A percentile compares a stretch with the other conserved stretches of the same genome.
Evolutionary conservation across 345 rosid genomes (phyloP).

Genomic region (Mercurialis annua): DNA sequence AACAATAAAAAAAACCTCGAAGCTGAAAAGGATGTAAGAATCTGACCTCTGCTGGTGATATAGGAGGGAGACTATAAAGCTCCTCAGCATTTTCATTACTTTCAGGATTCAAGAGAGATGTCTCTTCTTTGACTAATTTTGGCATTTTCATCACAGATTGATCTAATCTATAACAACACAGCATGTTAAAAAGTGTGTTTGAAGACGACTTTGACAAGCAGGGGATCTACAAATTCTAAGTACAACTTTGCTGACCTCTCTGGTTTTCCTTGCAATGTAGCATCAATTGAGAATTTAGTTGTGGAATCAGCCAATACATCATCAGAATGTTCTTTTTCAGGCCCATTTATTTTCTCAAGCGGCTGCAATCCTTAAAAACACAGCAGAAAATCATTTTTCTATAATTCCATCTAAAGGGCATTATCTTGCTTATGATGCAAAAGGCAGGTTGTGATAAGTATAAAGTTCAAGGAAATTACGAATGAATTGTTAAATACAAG

Average conservation of each 20-base stretch:
- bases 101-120: constrained; percentile 22
- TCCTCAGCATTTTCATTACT: constrained; percentile 31
- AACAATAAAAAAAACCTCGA: constrained; percentile 2
- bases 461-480: neutral
- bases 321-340: constrained; percentile 29
- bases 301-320: constrained; percentile 25
- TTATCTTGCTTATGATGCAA: neutral
- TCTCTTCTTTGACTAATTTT: constrained; percentile 26
- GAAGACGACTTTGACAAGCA: constrained; percentile 3
- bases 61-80: constrained; percentile 35
- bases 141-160: constrained; percentile 39
- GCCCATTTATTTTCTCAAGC: constrained; percentile 23
- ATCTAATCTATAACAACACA: constrained; percentile 55
- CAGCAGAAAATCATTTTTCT: constrained; percentile 25
- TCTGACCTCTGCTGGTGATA: constrained; percentile 57
- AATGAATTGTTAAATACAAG: neutral
- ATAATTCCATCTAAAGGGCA: neutral
- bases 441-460: neutral
- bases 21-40: neutral
- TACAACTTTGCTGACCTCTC: constrained; percentile 47
- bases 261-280: constrained; percentile 64
- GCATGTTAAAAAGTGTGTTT: constrained; percentile 18
- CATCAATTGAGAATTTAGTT: constrained; percentile 24
- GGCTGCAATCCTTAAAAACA: constrained; percentile 59
- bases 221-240: constrained; percentile 6